Percentiles rank a stretch among this genome's conserved stretches.
phyloP scores from a whole-genome alignment of 192 early-diverging fungal species.

The Coemansia biformis region DNA sequence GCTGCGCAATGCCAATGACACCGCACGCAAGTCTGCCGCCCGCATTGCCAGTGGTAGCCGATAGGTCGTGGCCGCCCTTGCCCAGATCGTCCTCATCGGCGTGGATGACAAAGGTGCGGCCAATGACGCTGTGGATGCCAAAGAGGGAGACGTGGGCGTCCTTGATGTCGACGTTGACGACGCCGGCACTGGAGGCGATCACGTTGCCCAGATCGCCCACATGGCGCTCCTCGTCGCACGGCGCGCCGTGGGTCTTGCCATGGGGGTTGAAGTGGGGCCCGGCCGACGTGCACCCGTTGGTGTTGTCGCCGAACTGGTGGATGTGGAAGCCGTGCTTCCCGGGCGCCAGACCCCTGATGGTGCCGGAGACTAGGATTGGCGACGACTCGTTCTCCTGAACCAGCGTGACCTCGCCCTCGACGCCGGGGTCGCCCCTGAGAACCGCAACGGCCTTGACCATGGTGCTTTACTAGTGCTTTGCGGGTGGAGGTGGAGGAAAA shows the following conservation, averaged over 20 bases:
- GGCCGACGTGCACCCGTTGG: constrained; percentile 77
- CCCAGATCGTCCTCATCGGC: constrained; percentile 83
- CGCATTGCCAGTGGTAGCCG: constrained; percentile 79
- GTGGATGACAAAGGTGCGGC: constrained; percentile 83
- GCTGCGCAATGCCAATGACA: constrained; percentile 70
- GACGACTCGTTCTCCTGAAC: constrained; percentile 59
- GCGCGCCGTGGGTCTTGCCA: constrained; percentile 73
- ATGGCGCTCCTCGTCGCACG: constrained; percentile 63
- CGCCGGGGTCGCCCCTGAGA: constrained; percentile 62
- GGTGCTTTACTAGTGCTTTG: too few relatives aligned
- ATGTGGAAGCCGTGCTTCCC: constrained; percentile 88
- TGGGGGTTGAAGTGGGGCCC: constrained; percentile 85
- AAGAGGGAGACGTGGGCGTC: constrained; percentile 68
- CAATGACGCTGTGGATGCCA: constrained; percentile 71
- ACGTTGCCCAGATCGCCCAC: constrained; percentile 91
- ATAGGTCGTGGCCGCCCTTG: constrained; percentile 65
- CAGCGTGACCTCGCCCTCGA: constrained; percentile 68
- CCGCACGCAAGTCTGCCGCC: constrained; percentile 83
- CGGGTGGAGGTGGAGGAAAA: too few relatives aligned
- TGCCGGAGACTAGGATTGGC: constrained; percentile 54
- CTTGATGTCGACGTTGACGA: constrained; percentile 48
- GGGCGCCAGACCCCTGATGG: constrained; percentile 57
- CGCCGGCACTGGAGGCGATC: constrained; percentile 53
- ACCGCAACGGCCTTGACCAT: constrained; percentile 84
- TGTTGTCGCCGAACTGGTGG: constrained; percentile 70